These are phyloP conservation scores for Tulasnella sp. DNA, from an alignment of 768 basidiomycete species.

Conservation along the genomic window DNA sequence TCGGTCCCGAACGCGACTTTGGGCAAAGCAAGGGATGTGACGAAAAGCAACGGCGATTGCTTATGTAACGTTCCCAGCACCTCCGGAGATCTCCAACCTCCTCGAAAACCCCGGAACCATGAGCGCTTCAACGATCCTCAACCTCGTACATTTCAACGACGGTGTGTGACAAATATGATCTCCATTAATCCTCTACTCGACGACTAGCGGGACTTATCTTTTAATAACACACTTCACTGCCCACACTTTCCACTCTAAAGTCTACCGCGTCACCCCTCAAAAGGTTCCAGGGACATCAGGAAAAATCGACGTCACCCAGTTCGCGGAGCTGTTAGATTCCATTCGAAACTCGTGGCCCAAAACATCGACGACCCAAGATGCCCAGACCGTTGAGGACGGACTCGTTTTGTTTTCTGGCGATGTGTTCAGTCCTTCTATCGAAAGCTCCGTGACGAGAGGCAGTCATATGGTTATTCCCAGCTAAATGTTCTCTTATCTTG, in stretches of 20 bases:
- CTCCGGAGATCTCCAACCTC: neutral
- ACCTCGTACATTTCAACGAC: constrained; percentile 43
- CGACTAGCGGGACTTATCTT: neutral
- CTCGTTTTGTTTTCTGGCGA: constrained; percentile 86
- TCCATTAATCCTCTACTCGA: no score
- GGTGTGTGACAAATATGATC: constrained; percentile 24
- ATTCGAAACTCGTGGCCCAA: constrained; percentile 57
- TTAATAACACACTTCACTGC: neutral
- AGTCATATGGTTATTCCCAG: constrained; percentile 71
- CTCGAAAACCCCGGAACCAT: neutral
- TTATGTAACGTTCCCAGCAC: neutral
- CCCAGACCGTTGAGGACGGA: constrained; percentile 59
- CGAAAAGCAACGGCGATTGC: neutral
- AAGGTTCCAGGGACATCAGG: constrained; percentile 54
- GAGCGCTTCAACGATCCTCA: constrained; percentile 30
- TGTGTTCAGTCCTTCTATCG: constrained; percentile 80
- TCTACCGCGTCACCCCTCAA: constrained; percentile 76
- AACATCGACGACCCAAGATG: constrained; percentile 33
- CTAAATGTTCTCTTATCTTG: neutral
- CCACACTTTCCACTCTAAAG: constrained; percentile 35
- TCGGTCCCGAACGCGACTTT: constrained; percentile 10
- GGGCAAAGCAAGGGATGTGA: neutral
- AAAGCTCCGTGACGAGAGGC: constrained; percentile 82
- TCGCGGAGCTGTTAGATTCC: constrained; percentile 64
- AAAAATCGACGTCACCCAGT: constrained; percentile 85